Conservation (phyloP, 2,329 filamentous ascomycete species). For the Ceratocystis ficicola region DNA sequence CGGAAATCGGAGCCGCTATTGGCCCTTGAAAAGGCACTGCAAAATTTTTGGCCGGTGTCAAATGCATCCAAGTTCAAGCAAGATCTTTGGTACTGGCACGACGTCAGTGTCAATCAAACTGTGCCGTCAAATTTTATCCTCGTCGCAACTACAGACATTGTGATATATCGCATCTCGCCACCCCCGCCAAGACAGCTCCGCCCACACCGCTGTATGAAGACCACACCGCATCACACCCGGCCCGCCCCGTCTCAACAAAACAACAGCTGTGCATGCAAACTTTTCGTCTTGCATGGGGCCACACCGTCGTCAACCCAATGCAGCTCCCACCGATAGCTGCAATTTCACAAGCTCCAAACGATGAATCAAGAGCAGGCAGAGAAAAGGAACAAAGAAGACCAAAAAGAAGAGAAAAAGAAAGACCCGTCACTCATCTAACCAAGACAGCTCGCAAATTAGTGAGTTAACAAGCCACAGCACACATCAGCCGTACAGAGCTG, state of each 20-base stretch:
- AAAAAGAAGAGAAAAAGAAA: not conserved
- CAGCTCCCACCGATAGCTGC: not conserved
- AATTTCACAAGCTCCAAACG: not conserved
- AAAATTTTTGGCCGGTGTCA: not conserved
- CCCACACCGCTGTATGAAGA: not conserved
- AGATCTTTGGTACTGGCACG: too few relatives aligned
- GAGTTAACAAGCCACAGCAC: not conserved
- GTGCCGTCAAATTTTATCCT: too few relatives aligned
- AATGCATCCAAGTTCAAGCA: too few relatives aligned
- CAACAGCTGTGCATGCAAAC: not conserved
- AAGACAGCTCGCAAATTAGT: not conserved
- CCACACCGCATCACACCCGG: not conserved
- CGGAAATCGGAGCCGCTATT: not conserved
- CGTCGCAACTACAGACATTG: too few relatives aligned
- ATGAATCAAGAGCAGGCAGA: not conserved
- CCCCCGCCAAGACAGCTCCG: not conserved
- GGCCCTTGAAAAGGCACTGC: not conserved
- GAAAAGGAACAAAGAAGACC: not conserved
- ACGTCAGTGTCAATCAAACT: too few relatives aligned
- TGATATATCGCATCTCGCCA: too few relatives aligned
- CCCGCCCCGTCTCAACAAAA: too few relatives aligned
- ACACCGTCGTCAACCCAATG: not conserved
- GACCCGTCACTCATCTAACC: not conserved
- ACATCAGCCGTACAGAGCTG: not conserved
- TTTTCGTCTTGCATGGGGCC: not conserved